Evolutionary conservation across 2,329 filamentous ascomycete species (phyloP).

Genomic region (Hypoxylon sp.): DNA sequence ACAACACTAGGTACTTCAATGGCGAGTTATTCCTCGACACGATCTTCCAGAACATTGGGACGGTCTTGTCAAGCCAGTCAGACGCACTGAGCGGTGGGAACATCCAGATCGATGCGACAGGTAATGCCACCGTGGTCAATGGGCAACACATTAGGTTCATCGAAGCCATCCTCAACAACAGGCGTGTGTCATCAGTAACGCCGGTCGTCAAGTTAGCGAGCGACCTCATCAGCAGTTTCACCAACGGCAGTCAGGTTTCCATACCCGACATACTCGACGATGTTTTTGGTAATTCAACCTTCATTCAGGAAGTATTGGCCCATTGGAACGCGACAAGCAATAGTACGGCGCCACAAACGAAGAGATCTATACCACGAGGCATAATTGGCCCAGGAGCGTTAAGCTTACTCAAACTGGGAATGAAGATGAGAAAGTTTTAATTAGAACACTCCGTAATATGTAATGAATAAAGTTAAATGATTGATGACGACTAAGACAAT

Average conservation of each 20-base stretch:
- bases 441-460: not conserved
- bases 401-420: conserved; percentile 52
- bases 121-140: conserved; percentile 60
- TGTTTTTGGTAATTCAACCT: conserved; percentile 59
- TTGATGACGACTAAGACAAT: conserved; percentile 1
- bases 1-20: conserved; percentile 60
- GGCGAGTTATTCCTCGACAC: conserved; percentile 60
- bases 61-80: conserved; percentile 58
- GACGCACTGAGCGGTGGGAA: conserved; percentile 58
- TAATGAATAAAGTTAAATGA: conserved; percentile 1
- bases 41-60: conserved; percentile 60
- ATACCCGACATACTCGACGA: conserved; percentile 57
- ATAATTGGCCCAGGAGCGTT: conserved; percentile 45
- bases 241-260: conserved; percentile 49
- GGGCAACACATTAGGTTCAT: conserved; percentile 62
- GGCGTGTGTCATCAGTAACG: conserved; percentile 56
- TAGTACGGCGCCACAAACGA: conserved; percentile 27
- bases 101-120: conserved; percentile 60
- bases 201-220: conserved; percentile 59
- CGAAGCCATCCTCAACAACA: conserved; percentile 61
- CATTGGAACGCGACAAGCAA: conserved; percentile 54
- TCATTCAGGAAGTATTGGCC: conserved; percentile 56
- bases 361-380: conserved; percentile 41
- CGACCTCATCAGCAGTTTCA: conserved; percentile 58
- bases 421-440: conserved; percentile 47